Base-by-base conservation (phyloP, 805 yeast genomes). In the Starmerella bacillaris region DNA sequence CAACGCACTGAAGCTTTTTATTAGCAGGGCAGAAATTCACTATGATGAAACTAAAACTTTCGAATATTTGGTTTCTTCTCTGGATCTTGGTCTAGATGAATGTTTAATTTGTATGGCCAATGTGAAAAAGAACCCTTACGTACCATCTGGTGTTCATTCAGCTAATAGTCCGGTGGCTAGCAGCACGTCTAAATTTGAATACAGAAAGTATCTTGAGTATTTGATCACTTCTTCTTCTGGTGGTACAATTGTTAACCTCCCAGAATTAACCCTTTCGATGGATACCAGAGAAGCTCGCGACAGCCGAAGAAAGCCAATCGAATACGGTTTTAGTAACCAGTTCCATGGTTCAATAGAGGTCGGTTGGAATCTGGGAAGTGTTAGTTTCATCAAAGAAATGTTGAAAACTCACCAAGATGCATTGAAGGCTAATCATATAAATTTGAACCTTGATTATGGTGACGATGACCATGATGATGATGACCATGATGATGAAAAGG, bases 291-390 rank as follows among this genome's bases (percentile, higher is more conserved):
- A 80, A 47, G 54, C 58, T 21, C 33, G 16, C 21, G 60, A 60
- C 16, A 37, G 30, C 19, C 27, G 35, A 17, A 56, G 63, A 8
- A 65, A 68, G 30, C 41, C 62, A 3, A 67, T 89, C 29, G 75
- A 77, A 46, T 82, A 74, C 49, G 59, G 65, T 2, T 89, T 69
- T 53, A 64, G 64, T 31, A 72, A 89, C 33, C 61, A 72, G 2
- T 82, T 89, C 59, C 92, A 80, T 6, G 95, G 94, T 19, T 72
- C 80, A 12, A 89, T 89, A 27, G 92, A 82, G 40, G 73, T 89
- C 1, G 68, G 80, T 33, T 89, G 98, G 98, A 89, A 89, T 51
- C 58, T 89, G 20, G 95, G 96, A 0, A 75, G 93, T 0, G 74
- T 89, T 15, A 79, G 78, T 48, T 82, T 82, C 43, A 80, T 89